Conservation (phyloP, 2,329 filamentous ascomycete species). For the Colletotrichum spaethianum region DNA sequence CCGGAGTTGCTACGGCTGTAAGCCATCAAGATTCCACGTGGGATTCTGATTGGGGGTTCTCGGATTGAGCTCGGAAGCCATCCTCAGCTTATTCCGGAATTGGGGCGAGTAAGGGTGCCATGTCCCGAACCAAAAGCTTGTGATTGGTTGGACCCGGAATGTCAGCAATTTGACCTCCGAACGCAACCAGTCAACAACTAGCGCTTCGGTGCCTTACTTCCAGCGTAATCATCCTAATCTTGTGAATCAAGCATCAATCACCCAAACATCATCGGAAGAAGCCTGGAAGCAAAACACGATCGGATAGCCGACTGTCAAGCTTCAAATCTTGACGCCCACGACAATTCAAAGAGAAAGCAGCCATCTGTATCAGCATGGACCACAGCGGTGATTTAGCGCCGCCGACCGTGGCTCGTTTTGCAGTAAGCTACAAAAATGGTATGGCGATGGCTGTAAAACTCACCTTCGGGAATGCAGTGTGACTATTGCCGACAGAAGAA, state of each 20-base stretch:
- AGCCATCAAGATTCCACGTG: neutral
- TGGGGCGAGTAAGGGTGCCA: neutral
- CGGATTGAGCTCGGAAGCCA: no score
- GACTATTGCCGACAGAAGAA: slow-evolving; percentile 34
- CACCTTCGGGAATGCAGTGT: neutral
- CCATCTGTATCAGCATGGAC: neutral
- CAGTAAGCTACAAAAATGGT: neutral
- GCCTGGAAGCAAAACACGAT: neutral
- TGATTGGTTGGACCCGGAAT: neutral
- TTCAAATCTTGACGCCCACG: neutral
- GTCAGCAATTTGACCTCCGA: neutral
- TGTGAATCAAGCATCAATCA: neutral
- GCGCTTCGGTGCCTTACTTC: neutral
- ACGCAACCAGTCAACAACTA: neutral
- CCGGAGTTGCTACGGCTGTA: neutral
- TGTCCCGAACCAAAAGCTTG: neutral
- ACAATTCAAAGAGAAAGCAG: neutral
- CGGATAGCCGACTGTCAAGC: no score
- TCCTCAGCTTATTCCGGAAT: no score
- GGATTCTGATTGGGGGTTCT: no score
- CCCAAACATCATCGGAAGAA: neutral
- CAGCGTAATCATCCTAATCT: neutral
- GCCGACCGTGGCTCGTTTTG: slow-evolving; percentile 8
- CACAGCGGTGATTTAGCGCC: neutral
- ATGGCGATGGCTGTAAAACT: neutral